A percentile compares a stretch with the other conserved stretches of the same genome.
phyloP scores from a whole-genome alignment of 176 grass and related monocot species.

The Oryza meridionalis region DNA sequence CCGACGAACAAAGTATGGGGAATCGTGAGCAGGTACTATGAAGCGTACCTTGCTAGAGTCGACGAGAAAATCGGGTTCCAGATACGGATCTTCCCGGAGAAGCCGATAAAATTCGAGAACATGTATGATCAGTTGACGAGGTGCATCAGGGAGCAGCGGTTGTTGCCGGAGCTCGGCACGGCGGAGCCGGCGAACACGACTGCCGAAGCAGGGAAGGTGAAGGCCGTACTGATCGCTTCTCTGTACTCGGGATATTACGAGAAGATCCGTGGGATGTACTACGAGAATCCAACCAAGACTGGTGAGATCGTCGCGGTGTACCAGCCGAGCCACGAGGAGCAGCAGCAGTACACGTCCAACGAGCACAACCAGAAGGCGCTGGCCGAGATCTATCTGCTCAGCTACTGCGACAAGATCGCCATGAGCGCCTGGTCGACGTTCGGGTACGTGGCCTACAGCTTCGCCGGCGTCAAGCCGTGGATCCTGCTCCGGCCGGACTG shows the following conservation, averaged over 20 bases:
- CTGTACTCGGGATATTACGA: conserved; percentile 84
- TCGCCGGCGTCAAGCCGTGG: conserved; percentile 84
- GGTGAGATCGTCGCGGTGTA: conserved; percentile 78
- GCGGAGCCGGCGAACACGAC: conserved; percentile 31
- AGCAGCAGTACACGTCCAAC: conserved; percentile 80
- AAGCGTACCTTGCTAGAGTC: conserved; percentile 63
- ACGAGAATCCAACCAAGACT: conserved; percentile 67
- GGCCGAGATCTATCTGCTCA: conserved; percentile 83
- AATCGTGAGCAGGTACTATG: conserved; percentile 64
- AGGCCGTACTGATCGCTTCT: conserved; percentile 72
- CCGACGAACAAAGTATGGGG: conserved; percentile 75
- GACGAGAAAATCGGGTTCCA: conserved; percentile 90
- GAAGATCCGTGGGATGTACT: conserved; percentile 80
- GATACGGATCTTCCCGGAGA: conserved; percentile 70
- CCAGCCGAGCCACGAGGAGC: conserved; percentile 92
- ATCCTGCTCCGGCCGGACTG: conserved; percentile 73
- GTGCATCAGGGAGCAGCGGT: conserved; percentile 64
- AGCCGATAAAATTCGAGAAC: conserved; percentile 70
- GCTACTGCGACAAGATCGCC: conserved; percentile 80
- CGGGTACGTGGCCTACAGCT: conserved; percentile 84
- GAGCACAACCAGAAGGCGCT: conserved; percentile 93
- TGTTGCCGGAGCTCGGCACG: conserved; percentile 59
- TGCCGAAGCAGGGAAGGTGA: conserved; percentile 45
- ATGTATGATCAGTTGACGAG: conserved; percentile 77
- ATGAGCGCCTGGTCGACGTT: conserved; percentile 93